Percentiles rank a stretch among this genome's conserved stretches.
Conservation (phyloP, 441 rosid species). For the Eutrema salsugineum region DNA sequence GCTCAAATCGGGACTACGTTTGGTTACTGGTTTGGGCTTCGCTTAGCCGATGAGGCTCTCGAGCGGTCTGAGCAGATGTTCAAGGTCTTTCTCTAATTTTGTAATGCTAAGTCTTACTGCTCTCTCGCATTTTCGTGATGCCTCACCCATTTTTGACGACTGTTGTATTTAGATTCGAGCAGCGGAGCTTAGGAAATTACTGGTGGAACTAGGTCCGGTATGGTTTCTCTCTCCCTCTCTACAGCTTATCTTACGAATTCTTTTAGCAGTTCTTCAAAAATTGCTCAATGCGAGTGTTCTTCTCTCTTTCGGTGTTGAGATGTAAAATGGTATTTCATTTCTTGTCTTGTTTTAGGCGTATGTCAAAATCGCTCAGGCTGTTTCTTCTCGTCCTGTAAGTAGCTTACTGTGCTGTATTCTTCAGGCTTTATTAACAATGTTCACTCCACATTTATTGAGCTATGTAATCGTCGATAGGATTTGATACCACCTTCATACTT, state of each 20-base stretch:
- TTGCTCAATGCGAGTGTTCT: constrained; percentile 1
- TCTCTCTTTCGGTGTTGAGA: not conserved
- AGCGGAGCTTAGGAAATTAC: constrained; percentile 73
- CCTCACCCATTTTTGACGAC: not conserved
- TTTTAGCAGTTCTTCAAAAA: not conserved
- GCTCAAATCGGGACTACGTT: constrained; percentile 66
- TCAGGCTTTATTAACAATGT: not conserved
- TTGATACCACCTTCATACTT: constrained; percentile 82
- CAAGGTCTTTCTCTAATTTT: constrained; percentile 39
- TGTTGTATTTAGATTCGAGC: constrained; percentile 66
- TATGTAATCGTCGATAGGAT: constrained; percentile 45
- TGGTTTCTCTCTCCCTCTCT: constrained; percentile 21
- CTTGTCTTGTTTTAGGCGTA: constrained; percentile 58
- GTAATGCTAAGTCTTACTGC: not conserved
- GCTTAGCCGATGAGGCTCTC: constrained; percentile 54
- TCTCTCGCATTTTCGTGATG: not conserved
- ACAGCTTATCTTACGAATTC: not conserved
- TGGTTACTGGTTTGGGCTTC: constrained; percentile 71
- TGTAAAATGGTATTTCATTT: too few relatives aligned
- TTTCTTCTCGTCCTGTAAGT: constrained; percentile 92
- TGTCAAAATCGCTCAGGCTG: constrained; percentile 87
- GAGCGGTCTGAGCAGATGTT: constrained; percentile 77
- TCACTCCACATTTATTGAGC: not conserved
- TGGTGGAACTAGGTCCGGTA: constrained; percentile 93
- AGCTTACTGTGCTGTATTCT: not conserved